phyloP scores from a whole-genome alignment of 2,329 filamentous ascomycete genomes.

The Dothidotthia symphoricarpi region DNA sequence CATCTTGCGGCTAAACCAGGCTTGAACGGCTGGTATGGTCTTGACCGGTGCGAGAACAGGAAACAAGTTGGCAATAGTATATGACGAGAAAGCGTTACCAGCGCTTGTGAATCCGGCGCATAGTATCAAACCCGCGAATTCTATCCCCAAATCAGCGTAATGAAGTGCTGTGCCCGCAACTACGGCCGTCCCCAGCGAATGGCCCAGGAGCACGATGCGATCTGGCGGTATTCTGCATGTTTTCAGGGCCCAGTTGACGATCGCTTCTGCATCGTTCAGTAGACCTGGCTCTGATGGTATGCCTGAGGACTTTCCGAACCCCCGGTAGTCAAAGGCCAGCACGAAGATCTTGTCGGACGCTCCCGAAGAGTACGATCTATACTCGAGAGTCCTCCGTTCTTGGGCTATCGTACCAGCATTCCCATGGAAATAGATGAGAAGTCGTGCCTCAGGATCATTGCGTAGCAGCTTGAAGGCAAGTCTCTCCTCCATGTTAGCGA shows the following conservation, averaged over 20 bases:
- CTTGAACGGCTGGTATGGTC: slow-evolving; percentile 62
- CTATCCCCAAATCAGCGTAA: slow-evolving; percentile 58
- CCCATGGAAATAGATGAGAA: slow-evolving; percentile 56
- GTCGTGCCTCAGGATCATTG: slow-evolving; percentile 52
- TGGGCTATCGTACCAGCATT: slow-evolving; percentile 79
- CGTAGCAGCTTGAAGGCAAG: slow-evolving; percentile 52
- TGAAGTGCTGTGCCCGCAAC: slow-evolving; percentile 70
- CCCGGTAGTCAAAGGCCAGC: slow-evolving; percentile 86
- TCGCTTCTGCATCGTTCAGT: slow-evolving; percentile 71
- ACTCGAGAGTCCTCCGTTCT: slow-evolving; percentile 70
- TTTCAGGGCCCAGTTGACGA: slow-evolving; percentile 73
- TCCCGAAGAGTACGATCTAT: slow-evolving; percentile 71
- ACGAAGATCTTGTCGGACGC: slow-evolving; percentile 58
- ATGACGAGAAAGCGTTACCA: slow-evolving; percentile 70
- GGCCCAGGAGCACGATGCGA: slow-evolving; percentile 78
- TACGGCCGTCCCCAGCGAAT: slow-evolving; percentile 87
- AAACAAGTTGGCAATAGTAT: slow-evolving; percentile 72
- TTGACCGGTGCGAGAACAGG: slow-evolving; percentile 74
- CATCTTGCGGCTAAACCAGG: slow-evolving; percentile 63
- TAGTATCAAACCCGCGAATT: slow-evolving; percentile 78
- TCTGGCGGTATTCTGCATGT: slow-evolving; percentile 64
- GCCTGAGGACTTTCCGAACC: slow-evolving; percentile 80
- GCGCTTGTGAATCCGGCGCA: slow-evolving; percentile 78
- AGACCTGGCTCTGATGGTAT: slow-evolving; percentile 75
- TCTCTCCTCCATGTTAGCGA: slow-evolving; percentile 50